Evolutionary conservation across 148 eudicot species (phyloP).

Genomic region (Chenopodium quinoa): DNA sequence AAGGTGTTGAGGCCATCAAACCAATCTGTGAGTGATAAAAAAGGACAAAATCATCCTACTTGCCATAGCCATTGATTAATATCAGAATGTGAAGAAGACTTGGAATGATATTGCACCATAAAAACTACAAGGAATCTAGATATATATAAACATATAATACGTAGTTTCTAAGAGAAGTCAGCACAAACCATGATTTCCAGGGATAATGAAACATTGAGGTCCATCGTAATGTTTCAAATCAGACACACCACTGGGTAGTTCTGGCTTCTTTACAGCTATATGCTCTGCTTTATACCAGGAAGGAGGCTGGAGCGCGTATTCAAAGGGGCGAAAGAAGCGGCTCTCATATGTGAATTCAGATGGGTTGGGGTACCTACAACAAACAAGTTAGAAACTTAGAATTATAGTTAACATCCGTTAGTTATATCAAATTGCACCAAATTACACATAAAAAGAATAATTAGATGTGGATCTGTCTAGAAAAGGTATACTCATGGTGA

Average conservation of each 20-base stretch:
- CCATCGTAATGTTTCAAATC: constrained; percentile 73
- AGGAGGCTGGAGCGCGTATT: constrained; percentile 93
- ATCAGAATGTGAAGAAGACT: constrained; percentile 7
- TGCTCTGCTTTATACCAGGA: constrained; percentile 82
- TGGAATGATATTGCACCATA: not conserved
- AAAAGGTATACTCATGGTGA: not conserved
- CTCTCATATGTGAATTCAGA: constrained; percentile 76
- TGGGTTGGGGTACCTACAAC: constrained; percentile 88
- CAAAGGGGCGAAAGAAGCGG: constrained; percentile 91
- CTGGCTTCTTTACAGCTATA: constrained; percentile 90
- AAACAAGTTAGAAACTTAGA: not conserved
- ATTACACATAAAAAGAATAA: not conserved
- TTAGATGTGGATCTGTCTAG: not conserved
- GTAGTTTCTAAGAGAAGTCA: constrained; percentile 6
- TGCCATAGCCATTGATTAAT: not conserved
- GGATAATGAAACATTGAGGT: constrained; percentile 94
- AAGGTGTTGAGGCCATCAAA: constrained; percentile 96
- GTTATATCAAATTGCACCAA: not conserved
- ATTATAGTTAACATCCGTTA: too few species aligned
- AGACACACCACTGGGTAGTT: constrained; percentile 73
- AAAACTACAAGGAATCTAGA: not conserved
- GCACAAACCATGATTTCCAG: constrained; percentile 92
- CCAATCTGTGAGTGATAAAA: constrained; percentile 59
- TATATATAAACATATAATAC: not conserved
- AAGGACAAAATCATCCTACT: not conserved